These are phyloP conservation scores for Macadamia tetraphylla DNA, from an alignment of 164 flowering plant species.

Conservation along the genomic window DNA sequence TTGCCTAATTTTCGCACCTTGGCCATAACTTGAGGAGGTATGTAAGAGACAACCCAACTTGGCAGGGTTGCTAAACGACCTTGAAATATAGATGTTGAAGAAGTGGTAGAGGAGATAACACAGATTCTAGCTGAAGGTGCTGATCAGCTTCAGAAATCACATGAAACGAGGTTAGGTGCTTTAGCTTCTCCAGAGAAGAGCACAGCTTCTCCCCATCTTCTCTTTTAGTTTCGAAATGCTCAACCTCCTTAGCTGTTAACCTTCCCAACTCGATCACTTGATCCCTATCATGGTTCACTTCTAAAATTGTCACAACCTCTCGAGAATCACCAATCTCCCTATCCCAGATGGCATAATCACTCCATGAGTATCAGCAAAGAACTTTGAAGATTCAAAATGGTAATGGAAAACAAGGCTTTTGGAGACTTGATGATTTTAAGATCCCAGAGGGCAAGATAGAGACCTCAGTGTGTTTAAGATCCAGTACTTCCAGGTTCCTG, in stretches of 20 bases:
- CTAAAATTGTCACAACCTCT: not conserved
- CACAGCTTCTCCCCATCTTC: constrained; percentile 20
- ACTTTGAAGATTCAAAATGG: not conserved
- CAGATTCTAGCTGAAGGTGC: constrained; percentile 13
- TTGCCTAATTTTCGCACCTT: too few species aligned
- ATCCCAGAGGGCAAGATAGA: not conserved
- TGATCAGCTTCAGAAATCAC: not conserved
- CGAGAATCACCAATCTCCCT: not conserved
- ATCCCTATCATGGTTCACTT: not conserved
- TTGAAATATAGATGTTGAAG: constrained; percentile 17
- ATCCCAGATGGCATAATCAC: not conserved
- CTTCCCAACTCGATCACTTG: not conserved
- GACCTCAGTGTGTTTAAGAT: not conserved
- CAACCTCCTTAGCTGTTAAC: constrained; percentile 20
- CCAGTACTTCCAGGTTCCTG: not conserved
- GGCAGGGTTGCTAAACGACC: constrained; percentile 8
- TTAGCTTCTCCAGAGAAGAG: constrained; percentile 14
- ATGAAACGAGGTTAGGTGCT: constrained; percentile 13
- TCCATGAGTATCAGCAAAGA: too few species aligned
- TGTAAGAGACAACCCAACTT: not conserved
- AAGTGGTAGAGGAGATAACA: not conserved
- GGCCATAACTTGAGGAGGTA: too few species aligned
- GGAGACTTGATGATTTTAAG: not conserved
- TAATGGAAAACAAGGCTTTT: not conserved
- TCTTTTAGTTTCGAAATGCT: constrained; percentile 24